Evolutionary conservation across 1,139 yeast genomes (phyloP).

Genomic region (Candida sanyaensis): DNA sequence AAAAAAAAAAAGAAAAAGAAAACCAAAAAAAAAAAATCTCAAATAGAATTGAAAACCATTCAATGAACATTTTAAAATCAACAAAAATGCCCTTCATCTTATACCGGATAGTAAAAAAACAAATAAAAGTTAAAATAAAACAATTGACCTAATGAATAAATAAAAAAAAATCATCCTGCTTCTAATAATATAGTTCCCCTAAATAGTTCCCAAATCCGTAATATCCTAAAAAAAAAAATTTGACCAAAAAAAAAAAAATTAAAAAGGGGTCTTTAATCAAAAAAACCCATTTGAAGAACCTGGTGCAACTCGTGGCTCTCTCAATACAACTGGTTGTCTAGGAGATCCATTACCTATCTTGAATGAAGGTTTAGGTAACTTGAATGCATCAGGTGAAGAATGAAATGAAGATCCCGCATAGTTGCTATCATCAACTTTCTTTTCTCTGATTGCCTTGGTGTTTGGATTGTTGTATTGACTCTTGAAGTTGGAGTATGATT

Average conservation of each 20-base stretch:
- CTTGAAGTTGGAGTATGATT: neutral
- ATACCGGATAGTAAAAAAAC: neutral
- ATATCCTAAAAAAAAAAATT: neutral
- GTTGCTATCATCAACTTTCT: constrained; percentile 22
- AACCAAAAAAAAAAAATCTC: neutral
- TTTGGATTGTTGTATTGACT: constrained; percentile 12
- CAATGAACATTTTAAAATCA: neutral
- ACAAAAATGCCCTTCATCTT: neutral
- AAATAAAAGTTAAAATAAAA: neutral
- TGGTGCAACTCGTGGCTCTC: neutral
- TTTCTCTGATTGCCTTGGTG: constrained; percentile 16
- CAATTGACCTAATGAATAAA: neutral
- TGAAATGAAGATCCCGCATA: constrained; percentile 64
- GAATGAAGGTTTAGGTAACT: constrained; percentile 59
- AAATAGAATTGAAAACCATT: neutral
- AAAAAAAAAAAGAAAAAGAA: neutral
- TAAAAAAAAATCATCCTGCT: neutral
- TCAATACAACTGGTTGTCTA: constrained; percentile 8
- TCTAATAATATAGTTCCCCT: neutral
- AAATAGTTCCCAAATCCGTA: neutral
- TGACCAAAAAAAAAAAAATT: neutral
- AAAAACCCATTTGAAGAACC: neutral
- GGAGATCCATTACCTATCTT: constrained; percentile 14
- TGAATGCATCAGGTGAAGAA: constrained; percentile 58
- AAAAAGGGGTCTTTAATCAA: neutral